Base-by-base conservation (phyloP, 208 protist species). In the Porcisia deanei region DNA sequence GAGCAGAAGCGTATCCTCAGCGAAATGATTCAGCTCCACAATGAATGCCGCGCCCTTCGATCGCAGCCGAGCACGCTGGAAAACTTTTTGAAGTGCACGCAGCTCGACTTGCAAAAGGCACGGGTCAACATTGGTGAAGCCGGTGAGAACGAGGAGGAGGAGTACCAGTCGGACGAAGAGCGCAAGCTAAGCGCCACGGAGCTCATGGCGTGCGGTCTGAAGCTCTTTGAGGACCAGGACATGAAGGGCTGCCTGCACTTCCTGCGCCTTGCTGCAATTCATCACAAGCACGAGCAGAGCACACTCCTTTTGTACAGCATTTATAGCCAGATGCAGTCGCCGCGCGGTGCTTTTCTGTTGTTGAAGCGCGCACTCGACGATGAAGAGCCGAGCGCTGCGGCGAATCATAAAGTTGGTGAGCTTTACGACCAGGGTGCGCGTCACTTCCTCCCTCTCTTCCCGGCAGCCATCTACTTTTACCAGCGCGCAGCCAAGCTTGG, bases 401-500 rank as follows among this genome's bases (percentile, higher is more conserved):
- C 80, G 12, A 96, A 95, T 75, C 84, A 93, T 39, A 91, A 92
- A 71, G 74, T 96, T 20, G 94, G 89, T 59, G 89, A 96, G 85
- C 80, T 95, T 49, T 96, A 95, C 84, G 92, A 96, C 81, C 73
- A 85, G n/a, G 94, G 92, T 7, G 88, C 86, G 9, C 85, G 89
- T 55, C 82, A 94, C 84, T 96, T 97, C 71, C 83, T 94, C 14
- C 92, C 94, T 2, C 77, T 96, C 47, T 96, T 97, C 81, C 91
- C 92, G 12, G 91, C 91, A 30, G 92, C 94, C 7, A 43, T 97
- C 41, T 91, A 93, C 83, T 97, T 96, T 75, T 96, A 94, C 83
- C 91, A 97, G 83, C 94, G 92, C 53, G 94, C 94, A 39, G 94
- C 94, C 34, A 76, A 87, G 69, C 83, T 89, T 30, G 94, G 94